These are phyloP conservation scores for Gamsiella multidivaricata DNA, from an alignment of 192 early-diverging fungal genomes.

Conservation along the genomic window DNA sequence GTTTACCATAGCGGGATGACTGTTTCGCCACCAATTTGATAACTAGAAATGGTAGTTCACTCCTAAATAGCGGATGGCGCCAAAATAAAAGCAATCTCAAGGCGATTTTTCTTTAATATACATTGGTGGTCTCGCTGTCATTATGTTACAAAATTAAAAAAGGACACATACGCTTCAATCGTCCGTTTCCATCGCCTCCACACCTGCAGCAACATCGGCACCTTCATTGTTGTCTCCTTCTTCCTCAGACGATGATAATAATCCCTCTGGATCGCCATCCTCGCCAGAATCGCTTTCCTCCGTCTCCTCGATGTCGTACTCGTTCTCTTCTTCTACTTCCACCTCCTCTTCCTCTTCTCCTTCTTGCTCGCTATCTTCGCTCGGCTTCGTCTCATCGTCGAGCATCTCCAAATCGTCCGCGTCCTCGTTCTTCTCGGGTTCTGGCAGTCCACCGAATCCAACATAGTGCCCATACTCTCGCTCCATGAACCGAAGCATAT, in stretches of 20 bases:
- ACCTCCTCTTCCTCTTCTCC: slow-evolving; percentile 27
- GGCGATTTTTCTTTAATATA: too few species aligned
- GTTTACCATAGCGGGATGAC: too few species aligned
- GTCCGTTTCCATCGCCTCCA: background rate
- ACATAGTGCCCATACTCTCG: slow-evolving; percentile 64
- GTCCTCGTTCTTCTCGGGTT: slow-evolving; percentile 27
- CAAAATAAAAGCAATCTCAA: too few species aligned
- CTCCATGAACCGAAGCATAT: slow-evolving; percentile 74
- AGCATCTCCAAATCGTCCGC: slow-evolving; percentile 8
- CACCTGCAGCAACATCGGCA: background rate
- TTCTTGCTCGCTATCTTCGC: slow-evolving; percentile 22
- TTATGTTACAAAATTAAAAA: too few species aligned
- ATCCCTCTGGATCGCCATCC: background rate
- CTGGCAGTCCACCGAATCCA: slow-evolving; percentile 62
- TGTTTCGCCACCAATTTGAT: too few species aligned
- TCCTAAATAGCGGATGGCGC: too few species aligned
- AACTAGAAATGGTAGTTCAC: too few species aligned
- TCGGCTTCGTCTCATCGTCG: background rate
- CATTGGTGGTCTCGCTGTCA: too few species aligned
- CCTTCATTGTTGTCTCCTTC: background rate
- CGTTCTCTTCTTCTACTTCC: slow-evolving; percentile 12
- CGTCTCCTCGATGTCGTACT: slow-evolving; percentile 11
- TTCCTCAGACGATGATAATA: background rate
- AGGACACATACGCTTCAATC: too few species aligned
- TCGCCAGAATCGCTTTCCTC: slow-evolving; percentile 10